Evolutionary conservation across 2,329 filamentous ascomycete species (phyloP).

Genomic region (Colletotrichum camelliae): DNA sequence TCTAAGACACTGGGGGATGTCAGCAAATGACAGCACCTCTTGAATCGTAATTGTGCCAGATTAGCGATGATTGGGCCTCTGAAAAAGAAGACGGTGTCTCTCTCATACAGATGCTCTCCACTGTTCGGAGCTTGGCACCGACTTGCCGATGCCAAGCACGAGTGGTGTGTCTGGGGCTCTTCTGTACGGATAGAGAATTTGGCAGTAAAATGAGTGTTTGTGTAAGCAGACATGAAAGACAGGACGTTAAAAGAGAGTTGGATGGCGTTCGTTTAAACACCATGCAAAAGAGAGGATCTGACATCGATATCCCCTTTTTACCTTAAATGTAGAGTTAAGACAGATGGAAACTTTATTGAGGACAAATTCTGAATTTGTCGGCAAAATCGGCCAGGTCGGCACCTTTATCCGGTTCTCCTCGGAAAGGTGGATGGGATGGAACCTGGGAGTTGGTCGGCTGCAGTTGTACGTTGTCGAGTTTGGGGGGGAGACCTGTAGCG

Average conservation of each 20-base stretch:
- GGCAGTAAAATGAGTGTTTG: background rate
- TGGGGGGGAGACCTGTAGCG: background rate
- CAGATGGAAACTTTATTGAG: background rate
- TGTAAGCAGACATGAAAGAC: background rate
- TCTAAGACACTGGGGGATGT: background rate
- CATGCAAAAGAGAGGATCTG: background rate
- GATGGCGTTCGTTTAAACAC: background rate
- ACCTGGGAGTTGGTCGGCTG: background rate
- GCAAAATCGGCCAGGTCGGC: constrained; percentile 4
- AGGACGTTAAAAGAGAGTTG: constrained; percentile 1
- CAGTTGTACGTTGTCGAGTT: background rate
- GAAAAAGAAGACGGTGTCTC: background rate
- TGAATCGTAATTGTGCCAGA: background rate
- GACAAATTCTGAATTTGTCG: background rate
- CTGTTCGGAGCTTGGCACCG: background rate
- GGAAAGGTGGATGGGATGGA: background rate
- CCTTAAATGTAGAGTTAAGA: background rate
- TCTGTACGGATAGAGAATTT: no score
- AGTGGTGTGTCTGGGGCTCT: background rate
- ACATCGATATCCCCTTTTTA: background rate
- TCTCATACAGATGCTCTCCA: background rate
- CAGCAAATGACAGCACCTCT: background rate
- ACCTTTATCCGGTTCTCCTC: background rate
- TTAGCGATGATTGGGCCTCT: background rate
- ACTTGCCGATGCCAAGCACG: background rate